These are phyloP conservation scores for Paramecium sexaurelia DNA, from an alignment of 73 alveolate genomes.

Conservation along the genomic window DNA sequence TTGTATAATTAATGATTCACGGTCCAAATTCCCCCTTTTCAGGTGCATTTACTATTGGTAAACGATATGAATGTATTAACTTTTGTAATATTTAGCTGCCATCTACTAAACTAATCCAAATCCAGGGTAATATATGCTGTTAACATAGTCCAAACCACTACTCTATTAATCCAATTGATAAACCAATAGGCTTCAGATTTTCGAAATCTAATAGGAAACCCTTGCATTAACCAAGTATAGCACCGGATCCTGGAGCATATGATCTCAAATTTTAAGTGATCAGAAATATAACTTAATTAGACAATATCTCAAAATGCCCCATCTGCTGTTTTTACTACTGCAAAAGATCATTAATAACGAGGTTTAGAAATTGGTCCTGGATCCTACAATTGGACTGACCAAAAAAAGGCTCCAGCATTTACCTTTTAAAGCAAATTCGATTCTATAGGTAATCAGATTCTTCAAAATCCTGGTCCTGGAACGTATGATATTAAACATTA, in stretches of 20 bases:
- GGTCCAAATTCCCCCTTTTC: conserved; percentile 38
- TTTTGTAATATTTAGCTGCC: not conserved
- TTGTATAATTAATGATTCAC: conserved; percentile 21
- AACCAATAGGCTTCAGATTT: conserved; percentile 12
- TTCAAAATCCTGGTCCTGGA: conserved; percentile 42
- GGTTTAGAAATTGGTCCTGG: conserved; percentile 21
- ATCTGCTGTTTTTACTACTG: not conserved
- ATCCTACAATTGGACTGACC: not conserved
- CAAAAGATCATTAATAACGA: not conserved
- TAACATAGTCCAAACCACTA: conserved; percentile 3
- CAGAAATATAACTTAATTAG: not conserved
- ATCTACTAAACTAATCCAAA: not conserved
- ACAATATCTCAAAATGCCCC: not conserved
- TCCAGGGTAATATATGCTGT: conserved; percentile 46
- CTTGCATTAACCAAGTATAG: not conserved
- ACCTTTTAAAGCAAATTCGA: conserved; percentile 49
- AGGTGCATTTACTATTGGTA: conserved; percentile 48
- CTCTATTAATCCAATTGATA: not conserved
- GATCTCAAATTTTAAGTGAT: not conserved
- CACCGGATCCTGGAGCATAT: conserved; percentile 37
- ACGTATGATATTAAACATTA: not conserved
- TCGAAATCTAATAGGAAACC: not conserved
- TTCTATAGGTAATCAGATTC: not conserved
- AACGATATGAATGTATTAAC: not conserved
- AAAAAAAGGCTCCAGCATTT: conserved; percentile 46